Conservation (phyloP, 2,329 filamentous ascomycete species). For the Fusarium palustre region DNA sequence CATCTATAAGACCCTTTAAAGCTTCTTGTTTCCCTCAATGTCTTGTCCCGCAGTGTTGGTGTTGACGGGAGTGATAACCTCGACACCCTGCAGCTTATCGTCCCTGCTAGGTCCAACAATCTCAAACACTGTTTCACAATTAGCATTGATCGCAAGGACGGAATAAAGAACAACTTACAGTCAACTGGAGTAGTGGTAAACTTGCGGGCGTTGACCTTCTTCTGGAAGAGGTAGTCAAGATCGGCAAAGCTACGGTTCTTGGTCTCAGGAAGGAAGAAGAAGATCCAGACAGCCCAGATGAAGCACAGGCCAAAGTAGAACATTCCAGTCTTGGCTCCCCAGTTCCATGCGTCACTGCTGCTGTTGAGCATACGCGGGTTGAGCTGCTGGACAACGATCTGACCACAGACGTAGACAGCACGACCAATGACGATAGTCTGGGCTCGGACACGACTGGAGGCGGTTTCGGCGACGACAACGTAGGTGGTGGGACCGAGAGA, state of each 20-base stretch:
- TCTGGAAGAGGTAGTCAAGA: conserved; percentile 66
- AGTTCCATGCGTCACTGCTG: conserved; percentile 57
- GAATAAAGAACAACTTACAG: conserved; percentile 35
- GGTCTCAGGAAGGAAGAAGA: conserved; percentile 65
- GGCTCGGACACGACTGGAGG: conserved; percentile 59
- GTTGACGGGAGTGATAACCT: conserved; percentile 21
- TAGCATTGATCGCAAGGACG: not conserved
- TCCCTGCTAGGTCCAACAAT: conserved; percentile 10
- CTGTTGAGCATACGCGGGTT: conserved; percentile 60
- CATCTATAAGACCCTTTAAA: not conserved
- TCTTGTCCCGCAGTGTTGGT: conserved; percentile 16
- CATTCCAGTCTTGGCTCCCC: conserved; percentile 61
- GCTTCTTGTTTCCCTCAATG: conserved; percentile 9
- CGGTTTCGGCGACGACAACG: conserved; percentile 74
- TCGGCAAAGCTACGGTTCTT: conserved; percentile 65
- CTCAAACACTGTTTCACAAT: conserved; percentile 24
- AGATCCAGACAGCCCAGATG: conserved; percentile 61
- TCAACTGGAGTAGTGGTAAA: conserved; percentile 49
- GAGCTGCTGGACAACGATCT: conserved; percentile 55
- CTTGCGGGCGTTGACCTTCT: conserved; percentile 55
- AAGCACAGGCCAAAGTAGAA: conserved; percentile 59
- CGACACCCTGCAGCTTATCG: conserved; percentile 25
- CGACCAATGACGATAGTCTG: conserved; percentile 60
- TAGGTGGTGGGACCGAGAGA: conserved; percentile 74
- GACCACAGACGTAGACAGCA: conserved; percentile 56